Percentiles rank a stretch among this genome's conserved stretches.
These are phyloP conservation scores for Yamadazyma phyllophila DNA, from an alignment of 805 yeast species.

Conservation along the genomic window DNA sequence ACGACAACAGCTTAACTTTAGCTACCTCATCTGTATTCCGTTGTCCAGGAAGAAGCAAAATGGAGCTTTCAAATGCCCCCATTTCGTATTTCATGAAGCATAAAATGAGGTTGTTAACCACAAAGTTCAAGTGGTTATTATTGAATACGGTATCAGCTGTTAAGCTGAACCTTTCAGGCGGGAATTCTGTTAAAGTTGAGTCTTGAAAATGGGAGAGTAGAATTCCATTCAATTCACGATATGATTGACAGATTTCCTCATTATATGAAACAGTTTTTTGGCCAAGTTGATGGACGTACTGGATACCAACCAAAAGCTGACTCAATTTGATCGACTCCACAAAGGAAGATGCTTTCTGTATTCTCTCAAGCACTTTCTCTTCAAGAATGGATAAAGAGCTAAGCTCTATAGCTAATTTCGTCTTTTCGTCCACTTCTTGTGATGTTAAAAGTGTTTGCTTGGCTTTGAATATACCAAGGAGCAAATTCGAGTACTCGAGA, in stretches of 20 bases:
- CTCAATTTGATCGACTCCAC: background rate
- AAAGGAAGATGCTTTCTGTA: background rate
- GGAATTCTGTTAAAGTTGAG: conserved; percentile 1
- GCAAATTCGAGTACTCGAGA: conserved; percentile 2
- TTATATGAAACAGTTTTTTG: background rate
- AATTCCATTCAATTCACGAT: background rate
- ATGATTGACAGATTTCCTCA: background rate
- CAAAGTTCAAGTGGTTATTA: background rate
- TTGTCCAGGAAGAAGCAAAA: background rate
- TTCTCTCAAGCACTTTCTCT: background rate
- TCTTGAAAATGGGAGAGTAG: background rate
- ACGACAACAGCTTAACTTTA: background rate
- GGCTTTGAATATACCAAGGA: conserved; percentile 1
- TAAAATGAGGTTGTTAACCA: background rate
- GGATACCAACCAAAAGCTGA: background rate
- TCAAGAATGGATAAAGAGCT: background rate
- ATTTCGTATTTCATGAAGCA: background rate
- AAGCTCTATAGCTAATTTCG: background rate
- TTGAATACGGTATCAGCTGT: background rate
- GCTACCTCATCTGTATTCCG: background rate
- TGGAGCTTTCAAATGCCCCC: conserved; percentile 1
- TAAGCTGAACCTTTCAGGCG: background rate
- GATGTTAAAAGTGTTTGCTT: conserved; percentile 1
- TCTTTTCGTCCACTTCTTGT: background rate
- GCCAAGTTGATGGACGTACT: background rate